A percentile compares a stretch with the other conserved stretches of the same genome.
Conservation (phyloP, 352 stramenopile species). For the Pseudoperonospora humuli region DNA sequence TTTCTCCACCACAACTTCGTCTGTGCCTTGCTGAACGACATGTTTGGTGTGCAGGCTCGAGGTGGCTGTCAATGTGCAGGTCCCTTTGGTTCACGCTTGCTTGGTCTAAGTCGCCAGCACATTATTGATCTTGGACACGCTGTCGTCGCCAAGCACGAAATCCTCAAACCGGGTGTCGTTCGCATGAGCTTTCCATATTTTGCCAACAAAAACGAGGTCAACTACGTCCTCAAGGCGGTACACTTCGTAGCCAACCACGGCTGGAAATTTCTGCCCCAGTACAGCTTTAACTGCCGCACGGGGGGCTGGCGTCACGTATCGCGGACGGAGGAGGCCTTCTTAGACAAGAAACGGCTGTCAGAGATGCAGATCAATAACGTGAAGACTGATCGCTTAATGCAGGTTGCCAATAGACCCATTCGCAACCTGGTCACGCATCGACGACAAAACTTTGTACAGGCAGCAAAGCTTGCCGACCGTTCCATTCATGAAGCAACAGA, state of each 20-base stretch:
- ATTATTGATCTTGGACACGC: conserved; percentile 72
- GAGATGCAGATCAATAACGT: conserved; percentile 12
- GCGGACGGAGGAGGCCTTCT: conserved; percentile 8
- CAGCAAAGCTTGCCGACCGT: conserved; percentile 9
- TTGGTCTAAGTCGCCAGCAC: conserved; percentile 78
- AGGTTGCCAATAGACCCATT: conserved; percentile 1
- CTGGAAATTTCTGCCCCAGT: conserved; percentile 91
- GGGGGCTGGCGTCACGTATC: conserved; percentile 83
- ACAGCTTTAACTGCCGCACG: conserved; percentile 91
- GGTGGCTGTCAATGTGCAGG: too few species aligned
- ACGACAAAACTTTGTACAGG: conserved; percentile 15
- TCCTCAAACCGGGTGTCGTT: conserved; percentile 92
- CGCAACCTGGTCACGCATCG: conserved; percentile 10
- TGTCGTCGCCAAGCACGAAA: conserved; percentile 86
- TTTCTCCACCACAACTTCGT: conserved; percentile 99
- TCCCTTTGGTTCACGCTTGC: conserved; percentile 88
- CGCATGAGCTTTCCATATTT: conserved; percentile 90
- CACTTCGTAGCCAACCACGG: conserved; percentile 90
- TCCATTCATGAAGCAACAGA: conserved; percentile 12
- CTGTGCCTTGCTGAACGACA: conserved; percentile 94
- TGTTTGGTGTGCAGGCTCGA: conserved; percentile 94
- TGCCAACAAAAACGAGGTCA: conserved; percentile 68
- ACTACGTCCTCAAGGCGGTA: conserved; percentile 91
- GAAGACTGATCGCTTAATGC: conserved; percentile 1
- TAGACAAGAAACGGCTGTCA: conserved; percentile 15